Conservation (phyloP, 2,329 filamentous ascomycete species). For the Colletotrichum costaricense region DNA sequence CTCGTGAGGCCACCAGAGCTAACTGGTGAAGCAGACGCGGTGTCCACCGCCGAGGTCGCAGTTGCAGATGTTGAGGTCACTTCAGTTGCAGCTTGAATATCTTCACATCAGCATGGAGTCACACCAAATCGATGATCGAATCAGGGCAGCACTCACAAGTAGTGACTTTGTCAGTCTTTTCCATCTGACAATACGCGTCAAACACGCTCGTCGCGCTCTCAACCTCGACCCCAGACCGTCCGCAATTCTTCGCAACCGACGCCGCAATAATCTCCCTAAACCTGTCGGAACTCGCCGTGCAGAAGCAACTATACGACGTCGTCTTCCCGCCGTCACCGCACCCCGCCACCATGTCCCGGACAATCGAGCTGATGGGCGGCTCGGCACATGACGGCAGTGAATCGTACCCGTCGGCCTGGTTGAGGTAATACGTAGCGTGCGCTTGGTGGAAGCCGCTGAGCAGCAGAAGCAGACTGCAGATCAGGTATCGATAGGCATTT, state of each 20-base stretch:
- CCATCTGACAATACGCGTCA: background rate
- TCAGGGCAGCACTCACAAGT: background rate
- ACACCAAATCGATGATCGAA: background rate
- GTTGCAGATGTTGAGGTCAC: background rate
- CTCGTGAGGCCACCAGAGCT: background rate
- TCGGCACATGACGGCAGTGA: background rate
- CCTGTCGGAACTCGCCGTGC: background rate
- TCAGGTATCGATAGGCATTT: background rate
- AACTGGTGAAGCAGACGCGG: background rate
- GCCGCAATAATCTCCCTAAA: background rate
- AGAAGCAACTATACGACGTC: background rate
- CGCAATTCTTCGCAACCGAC: background rate
- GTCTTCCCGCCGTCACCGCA: background rate
- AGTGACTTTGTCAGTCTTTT: background rate
- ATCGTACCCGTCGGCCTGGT: background rate
- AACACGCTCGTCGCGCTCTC: background rate
- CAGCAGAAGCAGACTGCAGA: background rate
- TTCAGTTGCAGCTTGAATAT: background rate
- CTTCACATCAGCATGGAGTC: background rate
- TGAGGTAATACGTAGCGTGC: background rate
- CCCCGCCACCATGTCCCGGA: background rate
- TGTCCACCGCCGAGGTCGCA: background rate
- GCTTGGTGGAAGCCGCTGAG: background rate
- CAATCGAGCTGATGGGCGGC: background rate
- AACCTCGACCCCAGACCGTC: background rate